Conservation (phyloP, 139 green algal genomes). For the Chlamydomonas sp. region DNA sequence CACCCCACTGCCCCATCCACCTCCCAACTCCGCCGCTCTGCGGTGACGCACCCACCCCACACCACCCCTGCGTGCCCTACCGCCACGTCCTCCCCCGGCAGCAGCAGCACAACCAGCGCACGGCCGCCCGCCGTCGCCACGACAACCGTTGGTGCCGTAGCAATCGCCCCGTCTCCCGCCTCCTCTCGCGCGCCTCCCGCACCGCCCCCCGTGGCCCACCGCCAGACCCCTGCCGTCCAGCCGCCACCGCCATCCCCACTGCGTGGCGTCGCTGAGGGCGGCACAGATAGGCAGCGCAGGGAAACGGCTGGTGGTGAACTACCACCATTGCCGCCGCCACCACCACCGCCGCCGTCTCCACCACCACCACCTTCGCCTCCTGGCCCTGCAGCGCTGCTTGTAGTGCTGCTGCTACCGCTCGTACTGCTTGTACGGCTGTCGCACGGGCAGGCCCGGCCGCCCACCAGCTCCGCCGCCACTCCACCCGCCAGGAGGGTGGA, state of each 20-base stretch:
- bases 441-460: neutral
- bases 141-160: neutral
- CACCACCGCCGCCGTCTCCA: too few species aligned
- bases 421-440: neutral
- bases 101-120: neutral
- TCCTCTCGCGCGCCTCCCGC: neutral
- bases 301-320: too few species aligned
- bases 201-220: neutral
- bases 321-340: too few species aligned
- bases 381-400: neutral
- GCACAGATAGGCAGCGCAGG: too few species aligned
- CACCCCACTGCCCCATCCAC: too few species aligned
- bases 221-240: neutral
- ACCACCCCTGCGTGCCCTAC: neutral
- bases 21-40: too few species aligned
- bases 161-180: neutral
- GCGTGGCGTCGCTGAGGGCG: too few species aligned
- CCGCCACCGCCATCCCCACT: neutral
- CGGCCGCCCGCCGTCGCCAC: neutral
- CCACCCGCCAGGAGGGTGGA: conserved; percentile 4
- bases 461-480: conserved; percentile 3
- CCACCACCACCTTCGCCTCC: neutral
- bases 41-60: neutral
- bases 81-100: neutral
- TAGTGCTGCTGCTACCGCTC: neutral